Evolutionary conservation across 2,329 filamentous ascomycete species (phyloP).

Genomic region (Microascus cirrosus): DNA sequence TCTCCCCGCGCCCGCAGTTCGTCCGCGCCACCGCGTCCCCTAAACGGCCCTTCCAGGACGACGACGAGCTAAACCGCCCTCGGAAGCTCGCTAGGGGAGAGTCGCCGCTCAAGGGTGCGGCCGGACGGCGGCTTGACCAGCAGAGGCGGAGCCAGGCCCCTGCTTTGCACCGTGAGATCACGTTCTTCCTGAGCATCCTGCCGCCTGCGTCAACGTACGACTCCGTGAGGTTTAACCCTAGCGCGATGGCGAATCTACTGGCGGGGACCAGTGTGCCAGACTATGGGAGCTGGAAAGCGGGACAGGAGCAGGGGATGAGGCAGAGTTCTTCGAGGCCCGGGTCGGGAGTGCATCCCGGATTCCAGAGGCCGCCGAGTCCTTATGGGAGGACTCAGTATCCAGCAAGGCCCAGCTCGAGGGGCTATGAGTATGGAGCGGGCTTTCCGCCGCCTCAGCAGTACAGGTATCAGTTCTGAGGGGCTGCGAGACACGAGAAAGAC

Average conservation of each 20-base stretch:
- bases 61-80: conserved; percentile 63
- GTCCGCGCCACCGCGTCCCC: conserved; percentile 39
- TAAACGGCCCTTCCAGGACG: conserved; percentile 57
- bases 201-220: conserved; percentile 64
- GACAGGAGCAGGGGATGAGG: conserved; percentile 14
- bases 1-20: conserved; percentile 33
- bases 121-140: conserved; percentile 74
- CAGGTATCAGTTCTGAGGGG: conserved; percentile 19
- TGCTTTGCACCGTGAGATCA: conserved; percentile 61
- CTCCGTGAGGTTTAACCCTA: conserved; percentile 56
- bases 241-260: conserved; percentile 63
- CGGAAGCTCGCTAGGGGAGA: conserved; percentile 83
- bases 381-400: conserved; percentile 15
- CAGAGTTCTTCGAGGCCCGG: conserved; percentile 21
- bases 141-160: conserved; percentile 53
- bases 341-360: conserved; percentile 30
- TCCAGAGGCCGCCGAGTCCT: conserved; percentile 34
- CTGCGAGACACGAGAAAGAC: not conserved
- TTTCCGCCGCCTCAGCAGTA: conserved; percentile 19
- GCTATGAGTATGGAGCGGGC: conserved; percentile 16
- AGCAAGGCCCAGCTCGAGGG: not conserved
- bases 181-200: conserved; percentile 59
- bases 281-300: conserved; percentile 40
- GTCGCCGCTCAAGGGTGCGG: conserved; percentile 84
- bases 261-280: conserved; percentile 56